Evolutionary conservation across 768 basidiomycete genomes (phyloP), one percentile per base, ranked within the genome.

Genomic region (Rhodocollybia butyracea): DNA sequence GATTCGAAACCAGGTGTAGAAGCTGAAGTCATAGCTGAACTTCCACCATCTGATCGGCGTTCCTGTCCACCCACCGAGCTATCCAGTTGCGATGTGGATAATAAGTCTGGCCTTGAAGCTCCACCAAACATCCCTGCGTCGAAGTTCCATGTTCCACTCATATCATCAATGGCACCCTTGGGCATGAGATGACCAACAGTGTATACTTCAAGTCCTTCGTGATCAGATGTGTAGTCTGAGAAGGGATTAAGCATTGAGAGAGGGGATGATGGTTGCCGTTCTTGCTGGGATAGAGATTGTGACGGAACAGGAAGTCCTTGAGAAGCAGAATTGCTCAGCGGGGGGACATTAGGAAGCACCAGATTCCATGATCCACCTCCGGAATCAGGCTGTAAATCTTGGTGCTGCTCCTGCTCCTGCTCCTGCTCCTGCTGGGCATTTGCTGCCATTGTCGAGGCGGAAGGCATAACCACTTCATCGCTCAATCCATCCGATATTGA

Each of bases 121-220:
- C 54, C 39, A 19, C 46, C 47, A 8, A 30, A 26, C 41, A 45
- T 54, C 4, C 39, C 65, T 10, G 76, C 61, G 48, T 84, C 80
- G 64, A 81, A 85, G 24, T 72, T 76, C 86, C 86, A 89, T 54
- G 80, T 82, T 17, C 81, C 86, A 40, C 79, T 80, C 36, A 63
- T 68, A 63, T 83, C 82, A 21, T 77, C 79, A 50, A 72, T 65
- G 40, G 69, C 69, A 57, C 76, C 75, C 55, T 81, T 72, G 13
- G 89, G 89, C 60, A 90, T 73, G 22, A 91, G 70, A 66, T 90
- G 89, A 0, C 89, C 89, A 3, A 91, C 80, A 1, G 90, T 91
- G 64, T 89, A 89, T 51, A 91, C 88, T 66, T 89, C 87, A 51
- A 91, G 67, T 3, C 87, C 89, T 61, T 87, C 81, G 57, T 89